These are phyloP conservation scores for Pouteria campechiana DNA, from an alignment of 179 eudicot species.

Conservation along the genomic window DNA sequence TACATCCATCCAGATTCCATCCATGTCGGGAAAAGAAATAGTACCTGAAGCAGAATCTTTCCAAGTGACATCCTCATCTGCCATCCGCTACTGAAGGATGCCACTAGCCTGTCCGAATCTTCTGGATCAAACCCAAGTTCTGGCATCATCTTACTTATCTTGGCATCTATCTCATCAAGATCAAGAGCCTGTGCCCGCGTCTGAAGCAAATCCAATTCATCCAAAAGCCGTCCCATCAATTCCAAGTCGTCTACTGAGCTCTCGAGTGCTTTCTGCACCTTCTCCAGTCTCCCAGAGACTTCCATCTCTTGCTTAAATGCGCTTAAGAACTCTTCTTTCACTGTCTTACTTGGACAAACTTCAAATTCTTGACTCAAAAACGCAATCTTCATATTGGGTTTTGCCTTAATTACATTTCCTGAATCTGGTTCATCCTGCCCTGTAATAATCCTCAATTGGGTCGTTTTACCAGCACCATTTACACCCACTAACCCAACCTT, in stretches of 20 bases:
- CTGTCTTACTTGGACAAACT: constrained; percentile 68
- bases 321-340: constrained; percentile 79
- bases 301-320: constrained; percentile 92
- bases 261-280: constrained; percentile 89
- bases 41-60: constrained; percentile 94
- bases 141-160: constrained; percentile 84
- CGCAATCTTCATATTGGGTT: constrained; percentile 69
- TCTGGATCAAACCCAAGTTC: constrained; percentile 78
- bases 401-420: constrained; percentile 86
- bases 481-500: constrained; percentile 96
- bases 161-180: constrained; percentile 66
- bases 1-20: no score
- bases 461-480: constrained; percentile 95
- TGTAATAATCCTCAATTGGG: constrained; percentile 80
- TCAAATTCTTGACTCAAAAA: constrained; percentile 93
- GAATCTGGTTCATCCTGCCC: constrained; percentile 82
- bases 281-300: constrained; percentile 62
- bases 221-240: constrained; percentile 90
- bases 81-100: constrained; percentile 97
- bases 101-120: constrained; percentile 91
- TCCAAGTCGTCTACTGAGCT: constrained; percentile 79
- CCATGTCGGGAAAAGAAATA: no score
- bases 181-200: constrained; percentile 72
- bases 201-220: constrained; percentile 89
- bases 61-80: constrained; percentile 99